These are phyloP conservation scores for Rhynchosporium agropyri DNA, from an alignment of 2,329 filamentous ascomycete genomes.

Conservation along the genomic window DNA sequence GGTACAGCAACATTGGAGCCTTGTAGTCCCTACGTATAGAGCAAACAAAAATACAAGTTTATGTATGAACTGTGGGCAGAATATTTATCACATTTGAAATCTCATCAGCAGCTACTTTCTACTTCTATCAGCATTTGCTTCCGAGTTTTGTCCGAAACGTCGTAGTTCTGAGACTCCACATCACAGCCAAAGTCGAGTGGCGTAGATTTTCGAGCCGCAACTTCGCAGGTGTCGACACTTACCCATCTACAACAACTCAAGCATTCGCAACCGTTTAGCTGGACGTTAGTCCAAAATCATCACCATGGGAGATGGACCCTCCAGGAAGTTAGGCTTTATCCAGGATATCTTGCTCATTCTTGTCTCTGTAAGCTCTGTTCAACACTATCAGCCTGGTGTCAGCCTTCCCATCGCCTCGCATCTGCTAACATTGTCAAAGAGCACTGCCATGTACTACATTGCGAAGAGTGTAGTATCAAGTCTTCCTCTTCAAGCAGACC, in stretches of 20 bases:
- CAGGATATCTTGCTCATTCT: conserved; percentile 45
- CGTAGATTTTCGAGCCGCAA: conserved; percentile 16
- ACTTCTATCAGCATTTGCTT: no score
- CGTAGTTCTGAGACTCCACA: not conserved
- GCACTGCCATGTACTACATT: conserved; percentile 42
- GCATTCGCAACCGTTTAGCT: not conserved
- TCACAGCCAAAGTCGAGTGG: conserved; percentile 21
- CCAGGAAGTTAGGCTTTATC: conserved; percentile 43
- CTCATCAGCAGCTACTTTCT: no score
- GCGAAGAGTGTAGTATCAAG: conserved; percentile 41
- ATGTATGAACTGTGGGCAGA: no score
- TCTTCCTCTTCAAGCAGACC: conserved; percentile 53
- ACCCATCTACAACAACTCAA: not conserved
- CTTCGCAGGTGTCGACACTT: conserved; percentile 5
- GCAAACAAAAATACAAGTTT: no score
- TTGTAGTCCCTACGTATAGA: no score
- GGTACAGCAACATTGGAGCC: not conserved
- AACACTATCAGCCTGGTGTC: conserved; percentile 6
- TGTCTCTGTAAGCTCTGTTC: conserved; percentile 41
- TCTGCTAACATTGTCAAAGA: conserved; percentile 30
- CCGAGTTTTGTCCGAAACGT: no score
- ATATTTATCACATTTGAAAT: no score
- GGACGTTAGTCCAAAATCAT: not conserved
- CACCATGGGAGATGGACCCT: conserved; percentile 39
- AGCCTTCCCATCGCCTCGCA: not conserved